These are phyloP conservation scores for Ceratopteris richardii DNA, from an alignment of 75 land plant genomes.

Conservation along the genomic window DNA sequence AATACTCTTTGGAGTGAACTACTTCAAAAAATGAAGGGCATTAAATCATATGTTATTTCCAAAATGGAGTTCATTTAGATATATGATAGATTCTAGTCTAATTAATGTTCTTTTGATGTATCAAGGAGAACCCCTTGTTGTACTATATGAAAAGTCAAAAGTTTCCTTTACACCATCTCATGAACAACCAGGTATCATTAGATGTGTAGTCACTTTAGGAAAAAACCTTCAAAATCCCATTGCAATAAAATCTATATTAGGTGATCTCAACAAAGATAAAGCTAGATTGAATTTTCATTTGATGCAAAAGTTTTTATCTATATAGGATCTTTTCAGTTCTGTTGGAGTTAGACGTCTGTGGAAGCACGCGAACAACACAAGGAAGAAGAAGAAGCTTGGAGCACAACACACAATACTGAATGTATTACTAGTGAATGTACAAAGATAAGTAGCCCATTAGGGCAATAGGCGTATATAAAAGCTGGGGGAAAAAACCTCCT, in stretches of 20 bases:
- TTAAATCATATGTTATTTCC: too few relatives aligned
- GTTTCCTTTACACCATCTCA: conserved; percentile 75
- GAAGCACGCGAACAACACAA: too few relatives aligned
- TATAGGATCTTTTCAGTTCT: conserved; percentile 88
- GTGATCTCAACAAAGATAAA: conserved; percentile 80
- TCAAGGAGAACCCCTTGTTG: conserved; percentile 80
- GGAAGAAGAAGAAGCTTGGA: too few relatives aligned
- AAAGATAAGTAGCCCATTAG: too few relatives aligned
- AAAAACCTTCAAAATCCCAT: conserved; percentile 89
- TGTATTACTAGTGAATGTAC: too few relatives aligned
- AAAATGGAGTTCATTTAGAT: too few relatives aligned
- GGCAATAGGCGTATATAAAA: too few relatives aligned
- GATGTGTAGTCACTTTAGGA: conserved; percentile 89
- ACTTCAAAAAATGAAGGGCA: too few relatives aligned
- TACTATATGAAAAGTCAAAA: conserved; percentile 78
- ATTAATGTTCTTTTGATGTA: conserved; percentile 50
- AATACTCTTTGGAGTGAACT: too few relatives aligned
- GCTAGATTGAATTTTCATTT: conserved; percentile 72
- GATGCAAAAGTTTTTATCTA: conserved; percentile 50
- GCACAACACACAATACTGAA: too few relatives aligned
- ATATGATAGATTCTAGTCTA: conserved; percentile 73
- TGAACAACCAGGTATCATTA: conserved; percentile 80
- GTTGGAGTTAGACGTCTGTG: too few relatives aligned
- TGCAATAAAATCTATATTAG: conserved; percentile 83
- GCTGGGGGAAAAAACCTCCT: too few relatives aligned